These are phyloP conservation scores for Penicillium cataractarum DNA, from an alignment of 495 filamentous ascomycete genomes.

Conservation along the genomic window DNA sequence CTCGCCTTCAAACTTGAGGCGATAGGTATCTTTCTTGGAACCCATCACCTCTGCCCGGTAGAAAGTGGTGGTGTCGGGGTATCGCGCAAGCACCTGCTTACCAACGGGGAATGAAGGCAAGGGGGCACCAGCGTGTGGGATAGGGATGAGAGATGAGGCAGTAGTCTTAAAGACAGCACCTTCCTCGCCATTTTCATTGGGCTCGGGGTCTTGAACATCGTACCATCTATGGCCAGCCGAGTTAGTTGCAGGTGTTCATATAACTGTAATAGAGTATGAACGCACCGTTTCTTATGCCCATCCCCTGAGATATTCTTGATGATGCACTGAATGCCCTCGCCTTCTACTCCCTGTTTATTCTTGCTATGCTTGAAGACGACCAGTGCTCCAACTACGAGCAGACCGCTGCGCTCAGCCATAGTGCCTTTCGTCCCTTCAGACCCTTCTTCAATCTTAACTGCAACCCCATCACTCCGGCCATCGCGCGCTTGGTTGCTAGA, in stretches of 20 bases:
- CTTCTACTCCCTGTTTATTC: constrained; percentile 66
- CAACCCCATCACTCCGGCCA: constrained; percentile 41
- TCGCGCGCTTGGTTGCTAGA: constrained; percentile 52
- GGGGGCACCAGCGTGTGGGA: constrained; percentile 61
- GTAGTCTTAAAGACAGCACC: constrained; percentile 76
- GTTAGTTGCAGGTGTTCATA: background rate
- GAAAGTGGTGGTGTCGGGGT: constrained; percentile 94
- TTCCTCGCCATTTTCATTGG: constrained; percentile 74
- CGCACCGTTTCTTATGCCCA: constrained; percentile 75
- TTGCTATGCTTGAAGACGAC: constrained; percentile 82
- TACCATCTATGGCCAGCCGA: constrained; percentile 54
- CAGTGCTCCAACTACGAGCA: constrained; percentile 71
- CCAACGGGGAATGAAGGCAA: constrained; percentile 75
- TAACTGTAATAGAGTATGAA: background rate
- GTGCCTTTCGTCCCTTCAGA: constrained; percentile 53
- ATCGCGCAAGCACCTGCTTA: constrained; percentile 79
- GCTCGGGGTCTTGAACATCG: constrained; percentile 92
- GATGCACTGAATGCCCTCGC: constrained; percentile 82
- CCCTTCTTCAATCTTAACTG: constrained; percentile 61
- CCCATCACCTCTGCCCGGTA: constrained; percentile 94
- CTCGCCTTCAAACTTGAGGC: constrained; percentile 83
- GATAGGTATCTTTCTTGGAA: constrained; percentile 61
- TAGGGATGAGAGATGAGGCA: constrained; percentile 81
- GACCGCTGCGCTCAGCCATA: constrained; percentile 52
- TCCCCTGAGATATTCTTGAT: constrained; percentile 84